phyloP scores from a whole-genome alignment of 495 filamentous ascomycete species.

The Lophiotrema nucula region DNA sequence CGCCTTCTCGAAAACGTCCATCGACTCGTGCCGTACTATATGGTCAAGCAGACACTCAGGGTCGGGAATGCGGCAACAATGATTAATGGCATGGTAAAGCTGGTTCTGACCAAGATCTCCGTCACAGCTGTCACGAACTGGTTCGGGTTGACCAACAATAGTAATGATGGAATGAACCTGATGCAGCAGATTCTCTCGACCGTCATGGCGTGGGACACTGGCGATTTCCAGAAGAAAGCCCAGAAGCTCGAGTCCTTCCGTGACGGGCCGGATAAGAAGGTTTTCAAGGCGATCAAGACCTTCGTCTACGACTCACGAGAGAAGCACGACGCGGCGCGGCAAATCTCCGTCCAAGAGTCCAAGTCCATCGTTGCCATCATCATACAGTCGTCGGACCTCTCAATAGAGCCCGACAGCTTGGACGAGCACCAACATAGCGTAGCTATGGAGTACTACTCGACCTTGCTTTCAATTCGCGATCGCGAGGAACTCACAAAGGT shows the following conservation, averaged over 20 bases:
- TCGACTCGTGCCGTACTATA: slow-evolving; percentile 58
- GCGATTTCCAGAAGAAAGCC: slow-evolving; percentile 55
- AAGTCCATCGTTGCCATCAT: slow-evolving; percentile 57
- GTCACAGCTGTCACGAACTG: slow-evolving; percentile 63
- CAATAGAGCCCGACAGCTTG: slow-evolving; percentile 38
- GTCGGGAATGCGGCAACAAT: slow-evolving; percentile 68
- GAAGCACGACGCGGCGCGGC: slow-evolving; percentile 49
- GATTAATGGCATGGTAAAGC: slow-evolving; percentile 61
- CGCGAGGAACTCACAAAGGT: slow-evolving; percentile 58
- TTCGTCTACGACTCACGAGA: slow-evolving; percentile 48
- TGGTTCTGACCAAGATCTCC: slow-evolving; percentile 65
- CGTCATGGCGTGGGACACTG: slow-evolving; percentile 59
- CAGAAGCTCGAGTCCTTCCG: slow-evolving; percentile 54
- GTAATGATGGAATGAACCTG: slow-evolving; percentile 67
- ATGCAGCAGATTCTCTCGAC: slow-evolving; percentile 65
- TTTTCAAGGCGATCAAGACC: slow-evolving; percentile 50
- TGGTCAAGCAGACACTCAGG: slow-evolving; percentile 60
- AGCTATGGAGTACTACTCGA: slow-evolving; percentile 58
- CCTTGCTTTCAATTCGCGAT: slow-evolving; percentile 59
- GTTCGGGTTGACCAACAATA: slow-evolving; percentile 57
- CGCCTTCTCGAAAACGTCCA: slow-evolving; percentile 58
- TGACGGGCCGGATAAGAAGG: slow-evolving; percentile 48
- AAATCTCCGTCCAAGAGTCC: slow-evolving; percentile 31
- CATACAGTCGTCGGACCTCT: slow-evolving; percentile 38
- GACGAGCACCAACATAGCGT: slow-evolving; percentile 52